These are phyloP conservation scores for Limnanthes douglasii DNA, from an alignment of 345 rosid genomes.

Conservation along the genomic window DNA sequence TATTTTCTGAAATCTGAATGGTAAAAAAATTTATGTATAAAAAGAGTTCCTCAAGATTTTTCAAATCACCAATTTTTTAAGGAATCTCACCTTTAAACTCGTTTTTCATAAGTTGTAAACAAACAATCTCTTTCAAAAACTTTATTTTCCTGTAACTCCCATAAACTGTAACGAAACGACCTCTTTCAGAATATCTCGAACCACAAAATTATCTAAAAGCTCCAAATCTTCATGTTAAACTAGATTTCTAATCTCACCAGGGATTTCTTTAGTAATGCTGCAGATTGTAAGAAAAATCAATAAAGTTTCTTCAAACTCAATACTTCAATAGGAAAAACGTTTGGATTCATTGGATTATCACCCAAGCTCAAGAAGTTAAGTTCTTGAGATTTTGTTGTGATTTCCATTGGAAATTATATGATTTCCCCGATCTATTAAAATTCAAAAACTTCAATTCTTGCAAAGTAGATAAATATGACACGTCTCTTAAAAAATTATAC, in stretches of 20 bases:
- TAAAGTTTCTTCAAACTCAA: conserved; percentile 29
- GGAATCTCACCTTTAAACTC: conserved; percentile 56
- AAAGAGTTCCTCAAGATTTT: conserved; percentile 32
- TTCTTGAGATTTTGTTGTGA: conserved; percentile 33
- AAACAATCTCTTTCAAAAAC: conserved; percentile 28
- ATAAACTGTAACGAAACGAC: conserved; percentile 26
- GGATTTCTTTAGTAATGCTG: conserved; percentile 59
- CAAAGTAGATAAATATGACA: conserved; percentile 43
- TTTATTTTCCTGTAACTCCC: conserved; percentile 52
- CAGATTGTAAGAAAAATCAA: conserved; percentile 57
- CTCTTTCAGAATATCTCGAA: conserved; percentile 45
- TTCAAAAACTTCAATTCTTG: conserved; percentile 24
- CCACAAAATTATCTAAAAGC: conserved; percentile 39
- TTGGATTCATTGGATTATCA: conserved; percentile 38
- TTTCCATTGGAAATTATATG: conserved; percentile 58
- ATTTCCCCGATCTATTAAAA: conserved; percentile 47
- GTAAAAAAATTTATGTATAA: conserved; percentile 51
- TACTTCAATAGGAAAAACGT: conserved; percentile 45
- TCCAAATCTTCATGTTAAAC: conserved; percentile 43
- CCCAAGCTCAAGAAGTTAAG: conserved; percentile 58
- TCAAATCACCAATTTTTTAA: conserved; percentile 43
- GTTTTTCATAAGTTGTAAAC: conserved; percentile 49
- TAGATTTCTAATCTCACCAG: conserved; percentile 42
- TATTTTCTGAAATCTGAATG: conserved; percentile 42
- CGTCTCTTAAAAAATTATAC: conserved; percentile 37